phyloP scores from a whole-genome alignment of 73 alveolate genomes.

The Paramecium sonneborni region DNA sequence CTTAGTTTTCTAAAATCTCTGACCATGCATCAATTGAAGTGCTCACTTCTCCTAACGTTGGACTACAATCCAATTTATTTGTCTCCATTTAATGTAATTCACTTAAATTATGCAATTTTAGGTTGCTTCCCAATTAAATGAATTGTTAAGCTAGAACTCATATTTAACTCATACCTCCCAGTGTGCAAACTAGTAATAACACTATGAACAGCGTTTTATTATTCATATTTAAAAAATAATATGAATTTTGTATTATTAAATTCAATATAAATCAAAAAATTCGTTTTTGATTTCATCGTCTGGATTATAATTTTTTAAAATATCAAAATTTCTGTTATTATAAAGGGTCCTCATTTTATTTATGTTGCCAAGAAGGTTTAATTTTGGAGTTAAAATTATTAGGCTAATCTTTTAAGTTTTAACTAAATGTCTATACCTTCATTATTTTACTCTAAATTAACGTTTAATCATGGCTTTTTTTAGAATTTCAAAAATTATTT shows the following conservation, averaged over 20 bases:
- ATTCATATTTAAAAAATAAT: background rate
- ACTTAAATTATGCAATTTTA: background rate
- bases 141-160: background rate
- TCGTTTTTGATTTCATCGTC: background rate
- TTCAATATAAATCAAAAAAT: background rate
- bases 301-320: background rate
- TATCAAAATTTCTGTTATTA: background rate
- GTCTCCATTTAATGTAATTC: conserved; percentile 26
- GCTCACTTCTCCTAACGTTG: background rate
- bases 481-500: too few species aligned
- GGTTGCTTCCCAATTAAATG: conserved; percentile 23
- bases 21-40: conserved; percentile 47
- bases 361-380: background rate
- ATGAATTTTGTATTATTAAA: background rate
- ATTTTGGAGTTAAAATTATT: background rate
- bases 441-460: background rate
- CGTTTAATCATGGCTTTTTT: too few species aligned
- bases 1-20: conserved; percentile 17
- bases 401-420: background rate
- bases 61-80: background rate
- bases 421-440: background rate
- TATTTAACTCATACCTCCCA: background rate
- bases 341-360: background rate
- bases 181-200: background rate
- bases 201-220: conserved; percentile 10